These are phyloP conservation scores for Cryptococcus hybrid DNA, from an alignment of 1,284 basidiomycete genomes.

Conservation along the genomic window DNA sequence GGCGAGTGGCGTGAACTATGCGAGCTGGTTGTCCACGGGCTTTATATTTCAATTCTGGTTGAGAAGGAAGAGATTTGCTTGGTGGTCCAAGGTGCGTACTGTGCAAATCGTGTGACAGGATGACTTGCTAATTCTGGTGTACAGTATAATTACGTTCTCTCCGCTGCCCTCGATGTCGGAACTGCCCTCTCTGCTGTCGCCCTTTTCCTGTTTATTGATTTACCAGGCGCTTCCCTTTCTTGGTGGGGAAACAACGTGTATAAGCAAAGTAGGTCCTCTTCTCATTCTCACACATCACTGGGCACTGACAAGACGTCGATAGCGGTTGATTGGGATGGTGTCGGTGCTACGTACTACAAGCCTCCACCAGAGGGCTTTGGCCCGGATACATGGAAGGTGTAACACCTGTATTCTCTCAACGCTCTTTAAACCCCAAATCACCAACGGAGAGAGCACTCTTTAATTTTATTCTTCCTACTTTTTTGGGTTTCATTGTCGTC, in stretches of 20 bases:
- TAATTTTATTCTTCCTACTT: not conserved
- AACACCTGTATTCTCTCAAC: not conserved
- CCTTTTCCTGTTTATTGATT: slow-evolving; percentile 82
- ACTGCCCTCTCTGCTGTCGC: slow-evolving; percentile 71
- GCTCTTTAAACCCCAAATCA: not conserved
- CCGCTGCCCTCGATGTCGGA: slow-evolving; percentile 56
- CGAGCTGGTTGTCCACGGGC: slow-evolving; percentile 82
- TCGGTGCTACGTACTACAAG: slow-evolving; percentile 6
- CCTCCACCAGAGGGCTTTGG: slow-evolving; percentile 28
- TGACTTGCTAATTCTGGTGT: not conserved
- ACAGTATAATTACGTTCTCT: slow-evolving; percentile 58
- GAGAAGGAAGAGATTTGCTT: slow-evolving; percentile 71
- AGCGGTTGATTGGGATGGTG: slow-evolving; percentile 27
- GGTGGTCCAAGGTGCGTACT: slow-evolving; percentile 87
- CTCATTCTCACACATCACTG: not conserved
- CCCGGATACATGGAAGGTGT: slow-evolving; percentile 19
- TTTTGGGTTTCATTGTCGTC: not conserved
- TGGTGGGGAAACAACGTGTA: slow-evolving; percentile 89
- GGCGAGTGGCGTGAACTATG: slow-evolving; percentile 89
- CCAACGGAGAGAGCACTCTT: not conserved
- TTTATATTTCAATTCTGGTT: slow-evolving; percentile 90
- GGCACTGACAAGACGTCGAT: not conserved
- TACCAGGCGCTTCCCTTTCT: slow-evolving; percentile 63
- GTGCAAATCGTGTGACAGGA: not conserved
- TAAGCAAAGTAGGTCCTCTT: slow-evolving; percentile 33